A percentile compares a stretch with the other conserved stretches of the same genome.
These are phyloP conservation scores for Tricholoma terreum DNA, from an alignment of 768 basidiomycete genomes.

Conservation along the genomic window DNA sequence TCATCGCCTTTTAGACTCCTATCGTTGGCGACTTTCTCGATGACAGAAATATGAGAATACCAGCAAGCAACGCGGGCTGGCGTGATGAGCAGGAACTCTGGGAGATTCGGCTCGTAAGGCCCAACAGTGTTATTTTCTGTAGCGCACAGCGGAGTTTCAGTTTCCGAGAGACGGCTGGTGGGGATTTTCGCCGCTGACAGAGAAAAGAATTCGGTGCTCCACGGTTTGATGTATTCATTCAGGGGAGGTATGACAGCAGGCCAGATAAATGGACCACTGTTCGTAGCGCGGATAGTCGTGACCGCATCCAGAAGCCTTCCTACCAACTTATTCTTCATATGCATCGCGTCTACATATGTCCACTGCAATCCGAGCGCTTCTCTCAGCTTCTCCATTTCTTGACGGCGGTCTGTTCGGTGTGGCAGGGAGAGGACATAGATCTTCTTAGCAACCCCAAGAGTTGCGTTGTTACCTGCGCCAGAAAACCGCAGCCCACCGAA, in stretches of 20 bases:
- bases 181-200: conserved; percentile 2
- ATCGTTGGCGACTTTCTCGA: conserved; percentile 41
- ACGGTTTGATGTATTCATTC: conserved; percentile 21
- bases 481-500: too few relatives aligned
- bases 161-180: conserved; percentile 1
- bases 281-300: conserved; percentile 22
- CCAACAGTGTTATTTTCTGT: conserved; percentile 33
- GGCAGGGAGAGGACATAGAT: conserved; percentile 63
- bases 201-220: conserved; percentile 18
- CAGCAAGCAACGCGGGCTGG: conserved; percentile 64
- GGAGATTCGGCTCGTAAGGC: conserved; percentile 33
- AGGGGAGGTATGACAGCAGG: conserved; percentile 25
- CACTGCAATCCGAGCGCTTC: conserved; percentile 44
- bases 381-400: conserved; percentile 55
- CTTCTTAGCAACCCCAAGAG: conserved; percentile 37
- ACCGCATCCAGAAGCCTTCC: conserved; percentile 44
- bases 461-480: not conserved
- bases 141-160: conserved; percentile 17
- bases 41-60: conserved; percentile 43
- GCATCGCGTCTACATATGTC: conserved; percentile 51
- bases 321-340: conserved; percentile 37
- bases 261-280: conserved; percentile 11
- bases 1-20: conserved; percentile 21
- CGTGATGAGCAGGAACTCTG: conserved; percentile 51
- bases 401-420: conserved; percentile 49